phyloP scores from a whole-genome alignment of 2,329 filamentous ascomycete species.

The Venturia asperata region DNA sequence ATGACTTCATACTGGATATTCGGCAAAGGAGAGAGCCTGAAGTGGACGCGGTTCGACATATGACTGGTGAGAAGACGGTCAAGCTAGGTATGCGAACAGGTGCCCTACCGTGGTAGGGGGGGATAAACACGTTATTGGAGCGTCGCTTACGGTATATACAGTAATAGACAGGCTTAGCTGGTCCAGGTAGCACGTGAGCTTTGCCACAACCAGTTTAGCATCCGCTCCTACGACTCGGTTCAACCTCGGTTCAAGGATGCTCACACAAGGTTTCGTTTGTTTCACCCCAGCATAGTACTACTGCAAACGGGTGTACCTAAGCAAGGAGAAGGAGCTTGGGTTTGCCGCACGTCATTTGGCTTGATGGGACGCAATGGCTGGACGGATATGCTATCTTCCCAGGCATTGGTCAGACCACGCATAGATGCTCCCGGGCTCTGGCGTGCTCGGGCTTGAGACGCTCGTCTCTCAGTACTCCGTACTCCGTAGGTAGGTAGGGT shows the following conservation, averaged over 20 bases:
- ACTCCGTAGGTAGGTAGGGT: no score
- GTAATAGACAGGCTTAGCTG: no score
- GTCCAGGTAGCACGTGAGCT: no score
- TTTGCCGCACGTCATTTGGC: not conserved
- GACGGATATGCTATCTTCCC: not conserved
- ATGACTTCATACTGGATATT: not conserved
- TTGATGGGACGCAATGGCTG: not conserved
- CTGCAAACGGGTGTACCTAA: not conserved
- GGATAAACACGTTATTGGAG: no score
- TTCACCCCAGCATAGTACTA: no score
- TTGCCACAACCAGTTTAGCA: no score
- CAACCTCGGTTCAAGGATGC: no score
- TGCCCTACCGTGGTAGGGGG: no score
- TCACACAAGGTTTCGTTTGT: no score
- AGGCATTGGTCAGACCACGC: not conserved
- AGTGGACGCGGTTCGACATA: not conserved
- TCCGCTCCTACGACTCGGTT: no score
- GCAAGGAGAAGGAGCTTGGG: not conserved
- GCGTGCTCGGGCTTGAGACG: not conserved
- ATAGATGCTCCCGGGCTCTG: not conserved
- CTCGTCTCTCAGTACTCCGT: no score
- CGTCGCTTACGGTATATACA: no score
- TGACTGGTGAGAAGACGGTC: not conserved
- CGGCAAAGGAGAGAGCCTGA: not conserved
- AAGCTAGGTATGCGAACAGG: conserved; percentile 12